phyloP scores from a whole-genome alignment of 345 rosid genomes.

The Lepidium didymum region DNA sequence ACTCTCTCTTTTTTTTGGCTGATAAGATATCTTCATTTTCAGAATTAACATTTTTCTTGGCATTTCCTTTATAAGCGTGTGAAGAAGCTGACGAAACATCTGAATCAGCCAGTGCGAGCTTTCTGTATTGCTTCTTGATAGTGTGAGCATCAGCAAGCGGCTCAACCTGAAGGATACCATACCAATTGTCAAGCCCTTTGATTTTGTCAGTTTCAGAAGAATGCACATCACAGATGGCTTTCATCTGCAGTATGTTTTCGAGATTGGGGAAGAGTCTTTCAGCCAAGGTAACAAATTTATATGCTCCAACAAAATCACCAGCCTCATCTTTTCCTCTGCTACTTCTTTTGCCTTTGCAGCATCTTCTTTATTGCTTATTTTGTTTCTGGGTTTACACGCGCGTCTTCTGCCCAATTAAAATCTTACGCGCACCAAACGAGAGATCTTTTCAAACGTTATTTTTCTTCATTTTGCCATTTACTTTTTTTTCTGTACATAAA shows the following conservation, averaged over 20 bases:
- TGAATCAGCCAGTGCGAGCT: conserved; percentile 43
- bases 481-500: too few relatives aligned
- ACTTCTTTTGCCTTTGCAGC: conserved; percentile 56
- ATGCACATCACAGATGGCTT: conserved; percentile 75
- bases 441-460: too few relatives aligned
- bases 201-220: conserved; percentile 47
- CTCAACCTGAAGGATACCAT: conserved; percentile 68
- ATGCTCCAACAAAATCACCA: conserved; percentile 59
- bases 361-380: conserved; percentile 71
- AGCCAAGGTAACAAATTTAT: conserved; percentile 45
- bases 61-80: conserved; percentile 17
- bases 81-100: conserved; percentile 23
- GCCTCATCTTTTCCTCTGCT: conserved; percentile 58
- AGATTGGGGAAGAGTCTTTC: conserved; percentile 56
- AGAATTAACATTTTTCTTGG: conserved; percentile 13
- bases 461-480: too few relatives aligned
- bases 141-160: conserved; percentile 45
- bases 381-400: not conserved
- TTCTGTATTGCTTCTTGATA: conserved; percentile 81
- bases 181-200: conserved; percentile 69
- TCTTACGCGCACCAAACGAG: too few relatives aligned
- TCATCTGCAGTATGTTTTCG: conserved; percentile 49
- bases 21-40: conserved; percentile 17
- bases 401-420: too few relatives aligned
- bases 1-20: conserved; percentile 24